Conservation (phyloP, 768 basidiomycete genomes). For the Pleurotus tuoliensis region DNA sequence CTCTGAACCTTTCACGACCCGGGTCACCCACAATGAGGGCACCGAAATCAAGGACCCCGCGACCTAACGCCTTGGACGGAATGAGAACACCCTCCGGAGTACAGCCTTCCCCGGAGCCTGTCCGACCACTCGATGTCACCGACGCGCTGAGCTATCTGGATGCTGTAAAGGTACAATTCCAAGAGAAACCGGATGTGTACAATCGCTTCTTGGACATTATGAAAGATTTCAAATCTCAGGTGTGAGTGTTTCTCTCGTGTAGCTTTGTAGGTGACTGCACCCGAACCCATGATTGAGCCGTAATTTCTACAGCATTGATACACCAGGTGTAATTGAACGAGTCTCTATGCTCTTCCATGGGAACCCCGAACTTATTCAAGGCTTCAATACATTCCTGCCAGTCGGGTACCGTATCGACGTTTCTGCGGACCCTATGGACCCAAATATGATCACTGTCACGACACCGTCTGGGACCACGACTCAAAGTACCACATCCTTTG, state of each 20-base stretch:
- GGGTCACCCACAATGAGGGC: constrained; percentile 21
- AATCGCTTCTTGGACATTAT: constrained; percentile 94
- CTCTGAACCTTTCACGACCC: background rate
- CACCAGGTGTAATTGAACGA: constrained; percentile 74
- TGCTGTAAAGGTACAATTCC: constrained; percentile 90
- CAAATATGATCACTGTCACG: constrained; percentile 76
- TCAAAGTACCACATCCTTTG: constrained; percentile 48
- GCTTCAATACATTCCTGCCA: constrained; percentile 82
- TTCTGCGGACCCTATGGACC: constrained; percentile 56
- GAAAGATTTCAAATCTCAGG: constrained; percentile 99
- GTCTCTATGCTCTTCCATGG: constrained; percentile 70
- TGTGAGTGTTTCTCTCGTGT: constrained; percentile 45
- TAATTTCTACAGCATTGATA: constrained; percentile 58
- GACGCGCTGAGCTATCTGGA: constrained; percentile 93
- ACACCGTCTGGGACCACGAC: constrained; percentile 73
- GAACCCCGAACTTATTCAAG: constrained; percentile 69
- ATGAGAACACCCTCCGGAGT: constrained; percentile 21
- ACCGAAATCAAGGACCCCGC: constrained; percentile 34
- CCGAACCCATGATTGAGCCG: background rate
- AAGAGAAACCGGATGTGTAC: constrained; percentile 89
- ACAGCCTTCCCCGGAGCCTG: constrained; percentile 34
- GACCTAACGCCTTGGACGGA: constrained; percentile 27
- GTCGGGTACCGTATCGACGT: constrained; percentile 45
- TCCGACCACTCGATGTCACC: constrained; percentile 81
- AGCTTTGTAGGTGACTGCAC: background rate